These are phyloP conservation scores for Penicillium lagena DNA, from an alignment of 495 filamentous ascomycete species.

Conservation along the genomic window DNA sequence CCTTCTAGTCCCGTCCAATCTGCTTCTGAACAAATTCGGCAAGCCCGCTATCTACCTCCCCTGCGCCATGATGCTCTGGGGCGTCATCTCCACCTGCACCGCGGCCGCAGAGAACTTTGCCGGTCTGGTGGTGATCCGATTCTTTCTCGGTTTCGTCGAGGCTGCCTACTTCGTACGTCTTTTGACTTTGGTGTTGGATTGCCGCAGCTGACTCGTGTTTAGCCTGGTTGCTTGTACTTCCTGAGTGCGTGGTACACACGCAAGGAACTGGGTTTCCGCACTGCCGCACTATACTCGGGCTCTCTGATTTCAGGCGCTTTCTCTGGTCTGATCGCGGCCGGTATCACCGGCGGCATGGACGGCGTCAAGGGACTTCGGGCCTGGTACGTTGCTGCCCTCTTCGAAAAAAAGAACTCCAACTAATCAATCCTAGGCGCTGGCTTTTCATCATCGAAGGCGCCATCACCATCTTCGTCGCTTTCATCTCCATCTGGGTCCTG, in stretches of 20 bases:
- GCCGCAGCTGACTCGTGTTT: neutral
- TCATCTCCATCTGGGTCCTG: constrained; percentile 52
- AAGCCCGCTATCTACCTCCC: constrained; percentile 61
- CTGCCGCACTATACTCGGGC: constrained; percentile 43
- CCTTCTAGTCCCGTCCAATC: constrained; percentile 28
- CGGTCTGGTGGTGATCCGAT: constrained; percentile 59
- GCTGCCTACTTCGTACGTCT: constrained; percentile 38
- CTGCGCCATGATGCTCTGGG: constrained; percentile 61
- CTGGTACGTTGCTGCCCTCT: constrained; percentile 23
- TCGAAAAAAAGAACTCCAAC: constrained; percentile 3
- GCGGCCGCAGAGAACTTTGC: constrained; percentile 51
- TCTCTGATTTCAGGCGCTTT: constrained; percentile 55
- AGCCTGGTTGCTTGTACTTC: constrained; percentile 44
- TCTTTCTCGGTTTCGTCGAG: constrained; percentile 64
- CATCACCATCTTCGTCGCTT: constrained; percentile 46
- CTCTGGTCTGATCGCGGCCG: constrained; percentile 54
- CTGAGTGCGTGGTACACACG: constrained; percentile 45
- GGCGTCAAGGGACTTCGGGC: constrained; percentile 38
- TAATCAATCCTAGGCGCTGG: constrained; percentile 20
- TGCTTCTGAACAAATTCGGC: constrained; percentile 42
- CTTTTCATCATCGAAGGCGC: constrained; percentile 65
- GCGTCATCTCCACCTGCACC: constrained; percentile 60
- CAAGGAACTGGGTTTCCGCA: constrained; percentile 44
- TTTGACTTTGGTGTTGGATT: too few species aligned
- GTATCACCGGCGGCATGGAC: constrained; percentile 40